Conservation (phyloP, 108 stramenopile species). For the Parietichytrium sp. region DNA sequence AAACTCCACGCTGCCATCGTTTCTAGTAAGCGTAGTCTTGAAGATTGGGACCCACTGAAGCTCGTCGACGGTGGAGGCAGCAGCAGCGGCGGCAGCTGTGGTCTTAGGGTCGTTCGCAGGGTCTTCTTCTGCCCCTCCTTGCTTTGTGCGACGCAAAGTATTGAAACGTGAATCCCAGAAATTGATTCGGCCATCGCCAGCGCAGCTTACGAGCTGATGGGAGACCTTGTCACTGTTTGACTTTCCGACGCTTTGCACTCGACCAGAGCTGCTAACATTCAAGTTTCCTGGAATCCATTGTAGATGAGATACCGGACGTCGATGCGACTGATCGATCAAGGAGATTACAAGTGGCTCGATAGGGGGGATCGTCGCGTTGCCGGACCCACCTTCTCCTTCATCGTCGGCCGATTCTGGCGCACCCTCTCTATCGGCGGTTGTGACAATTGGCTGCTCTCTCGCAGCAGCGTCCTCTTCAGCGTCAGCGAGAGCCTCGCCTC, state of each 20-base stretch:
- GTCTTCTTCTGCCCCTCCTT: constrained; percentile 44
- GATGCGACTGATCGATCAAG: constrained; percentile 57
- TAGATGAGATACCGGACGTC: constrained; percentile 56
- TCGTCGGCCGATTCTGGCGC: not conserved
- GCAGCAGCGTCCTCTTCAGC: not conserved
- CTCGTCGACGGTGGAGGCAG: constrained; percentile 35
- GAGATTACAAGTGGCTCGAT: constrained; percentile 49
- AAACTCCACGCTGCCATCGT: constrained; percentile 55
- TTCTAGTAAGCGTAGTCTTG: constrained; percentile 51
- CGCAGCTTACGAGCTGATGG: constrained; percentile 65
- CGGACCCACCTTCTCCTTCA: constrained; percentile 40
- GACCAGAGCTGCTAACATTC: constrained; percentile 54
- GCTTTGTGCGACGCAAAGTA: constrained; percentile 35
- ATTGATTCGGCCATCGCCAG: constrained; percentile 61
- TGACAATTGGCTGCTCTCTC: too few species aligned
- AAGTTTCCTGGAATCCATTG: constrained; percentile 53
- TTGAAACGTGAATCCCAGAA: constrained; percentile 65
- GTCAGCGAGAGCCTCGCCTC: not conserved
- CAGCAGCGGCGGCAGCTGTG: not conserved
- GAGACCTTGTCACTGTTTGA: constrained; percentile 48
- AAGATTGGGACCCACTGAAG: constrained; percentile 61
- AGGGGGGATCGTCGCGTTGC: constrained; percentile 5
- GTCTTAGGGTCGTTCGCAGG: constrained; percentile 45
- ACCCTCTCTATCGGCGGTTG: too few species aligned
- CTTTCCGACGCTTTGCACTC: constrained; percentile 53